Evolutionary conservation across 2,329 filamentous ascomycete genomes (phyloP), one percentile per base, ranked within the genome.

Genomic region (Atkinsonella texensis): DNA sequence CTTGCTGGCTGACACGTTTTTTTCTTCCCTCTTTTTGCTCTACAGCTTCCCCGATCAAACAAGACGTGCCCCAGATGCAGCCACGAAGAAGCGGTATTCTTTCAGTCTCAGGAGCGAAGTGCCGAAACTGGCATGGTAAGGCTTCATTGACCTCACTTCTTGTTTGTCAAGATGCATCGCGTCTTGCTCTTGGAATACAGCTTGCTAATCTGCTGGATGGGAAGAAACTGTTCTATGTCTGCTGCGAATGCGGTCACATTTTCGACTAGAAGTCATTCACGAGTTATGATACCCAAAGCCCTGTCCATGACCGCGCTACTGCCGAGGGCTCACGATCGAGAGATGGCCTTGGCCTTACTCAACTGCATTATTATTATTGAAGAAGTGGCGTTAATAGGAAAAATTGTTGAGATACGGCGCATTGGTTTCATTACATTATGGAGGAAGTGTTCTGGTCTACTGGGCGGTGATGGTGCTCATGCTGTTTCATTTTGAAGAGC

Each of bases 101-200:
- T 98, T 75, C 93, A 98, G 74, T 96, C 90, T 55, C 93, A 98
- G 68, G 90, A 97, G 74, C 86, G 93, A 70, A 95, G 86, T 60
- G 88, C 89, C 47, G 90, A 97, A 70, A 98, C 93, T 44, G 93
- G 93, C 73, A 98, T 98, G 93, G 93, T 97, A 71, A 76, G 86
- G 47, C 18, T 13, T 50, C 46, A 20, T 28, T 20, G 8, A 12
- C 31, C 35, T 39, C 33, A 15, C 7, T 8, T 40, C 28, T 43
- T n/a, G 9, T 48, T 23, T n/a, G 28, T 18, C 6, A 10, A 13
- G 32, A 15, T n/a, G 12, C 45, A 18, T 53, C 39, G 32, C 10
- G 12, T 20, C 8, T 38, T 20, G 41, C n/a, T 35, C 38, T 44
- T 41, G 46, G 45, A 44, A 31, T n/a, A n/a, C 46, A 43, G 20